A percentile compares a stretch with the other conserved stretches of the same genome.
Evolutionary conservation across 176 grass and related monocot species (phyloP).

Genomic region (Poa annua): DNA sequence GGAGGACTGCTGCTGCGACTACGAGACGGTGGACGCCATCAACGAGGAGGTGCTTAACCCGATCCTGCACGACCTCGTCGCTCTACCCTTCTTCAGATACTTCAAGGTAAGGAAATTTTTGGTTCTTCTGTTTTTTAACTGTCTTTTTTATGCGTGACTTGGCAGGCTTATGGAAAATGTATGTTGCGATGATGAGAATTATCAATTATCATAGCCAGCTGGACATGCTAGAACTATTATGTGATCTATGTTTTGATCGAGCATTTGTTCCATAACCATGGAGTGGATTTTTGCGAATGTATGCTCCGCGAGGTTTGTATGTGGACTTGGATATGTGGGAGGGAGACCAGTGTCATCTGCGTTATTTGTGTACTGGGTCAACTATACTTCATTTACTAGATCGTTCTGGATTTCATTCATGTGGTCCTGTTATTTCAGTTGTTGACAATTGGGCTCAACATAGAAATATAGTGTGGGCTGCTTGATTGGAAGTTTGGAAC

Average conservation of each 20-base stretch:
- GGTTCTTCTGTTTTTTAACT: neutral
- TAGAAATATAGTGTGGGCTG: neutral
- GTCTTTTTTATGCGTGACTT: neutral
- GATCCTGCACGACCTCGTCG: constrained; percentile 81
- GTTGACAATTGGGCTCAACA: neutral
- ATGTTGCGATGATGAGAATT: too few species aligned
- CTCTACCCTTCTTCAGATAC: constrained; percentile 88
- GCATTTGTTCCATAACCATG: too few species aligned
- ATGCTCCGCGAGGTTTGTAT: neutral
- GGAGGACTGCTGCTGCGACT: constrained; percentile 92
- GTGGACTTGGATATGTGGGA: neutral
- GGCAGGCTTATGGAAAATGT: neutral
- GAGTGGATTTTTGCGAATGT: neutral
- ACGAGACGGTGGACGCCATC: constrained; percentile 78
- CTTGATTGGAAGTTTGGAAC: constrained; percentile 20
- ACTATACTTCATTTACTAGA: neutral
- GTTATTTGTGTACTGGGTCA: neutral
- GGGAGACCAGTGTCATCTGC: neutral
- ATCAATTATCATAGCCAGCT: neutral
- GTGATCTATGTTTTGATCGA: too few species aligned
- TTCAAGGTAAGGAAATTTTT: constrained; percentile 82
- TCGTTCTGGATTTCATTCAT: neutral
- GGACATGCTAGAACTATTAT: neutral
- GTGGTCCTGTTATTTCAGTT: neutral
- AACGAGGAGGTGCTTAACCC: constrained; percentile 79